Evolutionary conservation across 2,329 filamentous ascomycete genomes (phyloP), one percentile per base, ranked within the genome.

Genomic region (Neofusicoccum umdonicola): DNA sequence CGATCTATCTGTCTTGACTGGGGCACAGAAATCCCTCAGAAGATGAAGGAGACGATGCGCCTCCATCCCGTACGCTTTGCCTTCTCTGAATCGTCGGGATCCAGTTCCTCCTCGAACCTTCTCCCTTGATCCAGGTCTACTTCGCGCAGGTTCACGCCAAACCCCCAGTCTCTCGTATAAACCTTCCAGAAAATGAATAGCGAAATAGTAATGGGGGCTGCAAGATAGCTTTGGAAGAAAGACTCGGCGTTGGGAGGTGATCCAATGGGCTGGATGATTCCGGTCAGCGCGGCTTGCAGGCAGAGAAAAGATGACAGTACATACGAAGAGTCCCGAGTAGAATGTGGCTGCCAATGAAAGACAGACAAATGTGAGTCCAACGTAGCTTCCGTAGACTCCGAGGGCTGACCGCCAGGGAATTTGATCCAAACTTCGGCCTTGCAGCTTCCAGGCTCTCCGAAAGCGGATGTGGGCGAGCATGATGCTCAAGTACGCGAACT

Each of bases 391-490:
- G 5, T 83, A 68, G 8, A 94, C 81, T 66, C 93, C 93, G 3
- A 90, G 85, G 73, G 94, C 90, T 1, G 90, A 90, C 31, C 79
- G 82, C 80, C 93, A 97, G 5, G 92, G 89, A 8, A 97, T 83
- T 69, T 96, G 90, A 63, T 87, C 82, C 37, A 93, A 79, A 15
- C 80, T 82, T 73, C 83, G 83, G 52, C 86, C 86, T 68, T 87
- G 83, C n/a, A 78, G 70, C 66, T 80, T 79, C 86, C 86, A 88
- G 3, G 80, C 85, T 31, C 78, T 70, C 41, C 86, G 83, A 82
- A 88, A 88, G 31, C 85, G 84, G 72, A 89, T 88, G 72, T 89
- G 87, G 2, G 85, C 82, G 2, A 85, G 75, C 73, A 85, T 88
- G 72, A 88, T 86, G 65, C 82, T 88, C 45, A 85, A 87, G 89